Evolutionary conservation across 2,329 filamentous ascomycete species (phyloP), one percentile per base, ranked within the genome.

Genomic region (Orbilia javanica): DNA sequence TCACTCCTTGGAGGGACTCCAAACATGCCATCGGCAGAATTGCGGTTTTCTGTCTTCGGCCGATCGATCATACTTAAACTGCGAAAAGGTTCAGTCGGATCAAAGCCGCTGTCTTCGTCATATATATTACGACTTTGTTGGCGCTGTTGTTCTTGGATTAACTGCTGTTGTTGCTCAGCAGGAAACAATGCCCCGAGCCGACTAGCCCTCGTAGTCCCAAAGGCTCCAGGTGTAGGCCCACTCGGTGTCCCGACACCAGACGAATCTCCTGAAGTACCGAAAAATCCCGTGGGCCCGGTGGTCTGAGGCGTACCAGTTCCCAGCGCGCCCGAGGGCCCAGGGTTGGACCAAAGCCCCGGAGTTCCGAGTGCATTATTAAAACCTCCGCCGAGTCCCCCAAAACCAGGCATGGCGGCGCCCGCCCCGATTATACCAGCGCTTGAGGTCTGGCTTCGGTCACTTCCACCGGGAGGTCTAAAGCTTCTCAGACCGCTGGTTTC

Each of bases 381-480:
- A 0, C 84, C 84, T 34, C 85, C 84, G 48, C 85, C 84, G 46
- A 86, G 79, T 42, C 84, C 84, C 25, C 87, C 85, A 64, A 92
- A 85, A 42, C 86, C 87, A 72, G 88, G 86, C 18, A 93, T 84
- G 27, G 88, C 89, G 27, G 92, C 90, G 25, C 88, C 88, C 27
- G 92, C 90, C 11, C 93, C 92, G 18, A 77, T 71, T 22, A 77
- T 71, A 22, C 73, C 73, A 15, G 91, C 92, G 82, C 94, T 97
- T 0, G 94, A 97, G 0, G 93, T 97, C 84, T 97, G 94, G 83
- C 94, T 97, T 20, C 95, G 91, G 83, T 98, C 95, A 80, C 94
- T 93, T 4, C 91, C 91, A 64, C 93, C 90, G 72, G 87, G 86
- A 42, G 86, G 83, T 79, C 88, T 88, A 78, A 82, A 88, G 68